Percentiles rank a stretch among this genome's conserved stretches.
Conservation (phyloP, 495 filamentous ascomycete species). For the Penicillium odoratum region DNA sequence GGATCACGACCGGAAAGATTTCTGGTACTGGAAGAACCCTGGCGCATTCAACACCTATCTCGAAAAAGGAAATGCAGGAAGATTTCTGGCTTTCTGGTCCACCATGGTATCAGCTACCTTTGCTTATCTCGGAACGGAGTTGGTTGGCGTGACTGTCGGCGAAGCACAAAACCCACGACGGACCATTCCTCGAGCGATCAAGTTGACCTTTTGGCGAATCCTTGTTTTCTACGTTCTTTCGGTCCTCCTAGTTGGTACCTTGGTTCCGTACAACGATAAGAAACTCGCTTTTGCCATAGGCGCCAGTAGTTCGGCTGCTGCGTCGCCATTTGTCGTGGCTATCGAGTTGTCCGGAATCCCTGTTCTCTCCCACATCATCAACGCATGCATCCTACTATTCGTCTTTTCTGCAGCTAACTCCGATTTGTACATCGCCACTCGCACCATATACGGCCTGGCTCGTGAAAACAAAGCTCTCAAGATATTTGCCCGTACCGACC, state of each 20-base stretch:
- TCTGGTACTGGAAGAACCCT: slow-evolving; percentile 75
- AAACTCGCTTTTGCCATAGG: slow-evolving; percentile 57
- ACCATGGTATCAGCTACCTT: slow-evolving; percentile 78
- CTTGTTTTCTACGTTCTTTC: slow-evolving; percentile 71
- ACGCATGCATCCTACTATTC: slow-evolving; percentile 72
- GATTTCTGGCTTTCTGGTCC: slow-evolving; percentile 77
- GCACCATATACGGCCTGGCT: slow-evolving; percentile 78
- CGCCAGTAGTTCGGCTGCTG: slow-evolving; percentile 44
- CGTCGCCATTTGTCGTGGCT: slow-evolving; percentile 65
- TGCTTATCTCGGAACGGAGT: slow-evolving; percentile 81
- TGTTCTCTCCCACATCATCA: slow-evolving; percentile 55
- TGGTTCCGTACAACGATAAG: slow-evolving; percentile 55
- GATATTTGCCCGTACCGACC: slow-evolving; percentile 69
- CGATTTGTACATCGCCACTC: slow-evolving; percentile 72
- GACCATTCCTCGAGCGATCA: slow-evolving; percentile 75
- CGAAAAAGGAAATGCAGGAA: slow-evolving; percentile 40
- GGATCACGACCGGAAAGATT: slow-evolving; percentile 67
- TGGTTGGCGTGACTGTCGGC: slow-evolving; percentile 69
- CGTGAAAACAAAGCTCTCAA: slow-evolving; percentile 72
- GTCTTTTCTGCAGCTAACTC: slow-evolving; percentile 80
- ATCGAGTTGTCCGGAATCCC: slow-evolving; percentile 55
- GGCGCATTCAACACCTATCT: slow-evolving; percentile 56
- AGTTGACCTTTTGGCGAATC: slow-evolving; percentile 83
- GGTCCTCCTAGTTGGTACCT: slow-evolving; percentile 53
- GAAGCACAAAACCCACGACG: slow-evolving; percentile 77